Percentiles rank a stretch among this genome's conserved stretches.
Conservation (phyloP, 148 eudicot species). For the Camellia lanceoleosa region DNA sequence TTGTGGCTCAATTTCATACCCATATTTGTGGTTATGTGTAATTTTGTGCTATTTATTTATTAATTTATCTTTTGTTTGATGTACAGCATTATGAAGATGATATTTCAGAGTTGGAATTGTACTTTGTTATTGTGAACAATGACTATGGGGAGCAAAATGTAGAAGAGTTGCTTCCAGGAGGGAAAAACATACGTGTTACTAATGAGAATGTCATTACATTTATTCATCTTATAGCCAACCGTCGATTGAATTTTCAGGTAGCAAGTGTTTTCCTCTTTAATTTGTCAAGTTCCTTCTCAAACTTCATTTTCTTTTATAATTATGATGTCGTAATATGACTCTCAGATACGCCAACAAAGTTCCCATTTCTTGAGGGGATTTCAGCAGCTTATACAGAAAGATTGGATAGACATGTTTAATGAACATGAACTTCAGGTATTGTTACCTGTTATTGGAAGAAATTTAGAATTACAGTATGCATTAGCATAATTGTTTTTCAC, state of each 20-base stretch:
- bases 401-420: slow-evolving; percentile 98
- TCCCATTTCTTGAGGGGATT: slow-evolving; percentile 80
- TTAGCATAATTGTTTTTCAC: background rate
- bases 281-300: slow-evolving; percentile 7
- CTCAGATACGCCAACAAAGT: slow-evolving; percentile 97
- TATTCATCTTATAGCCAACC: slow-evolving; percentile 85
- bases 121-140: slow-evolving; percentile 86
- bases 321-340: slow-evolving; percentile 1
- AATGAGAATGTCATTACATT: slow-evolving; percentile 86
- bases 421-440: slow-evolving; percentile 98
- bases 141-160: slow-evolving; percentile 96
- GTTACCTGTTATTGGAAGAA: background rate
- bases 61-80: background rate
- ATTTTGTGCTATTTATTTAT: background rate
- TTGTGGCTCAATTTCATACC: slow-evolving; percentile 1
- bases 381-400: slow-evolving; percentile 85
- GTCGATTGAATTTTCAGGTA: slow-evolving; percentile 93
- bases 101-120: slow-evolving; percentile 73
- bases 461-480: background rate
- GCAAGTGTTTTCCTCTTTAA: background rate
- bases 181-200: slow-evolving; percentile 75
- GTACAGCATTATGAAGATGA: slow-evolving; percentile 82
- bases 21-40: background rate
- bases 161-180: slow-evolving; percentile 83
- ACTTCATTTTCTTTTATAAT: background rate